A percentile compares a stretch with the other conserved stretches of the same genome.
phyloP scores from a whole-genome alignment of 2,329 filamentous ascomycete species.

The Fusarium bactridioides region DNA sequence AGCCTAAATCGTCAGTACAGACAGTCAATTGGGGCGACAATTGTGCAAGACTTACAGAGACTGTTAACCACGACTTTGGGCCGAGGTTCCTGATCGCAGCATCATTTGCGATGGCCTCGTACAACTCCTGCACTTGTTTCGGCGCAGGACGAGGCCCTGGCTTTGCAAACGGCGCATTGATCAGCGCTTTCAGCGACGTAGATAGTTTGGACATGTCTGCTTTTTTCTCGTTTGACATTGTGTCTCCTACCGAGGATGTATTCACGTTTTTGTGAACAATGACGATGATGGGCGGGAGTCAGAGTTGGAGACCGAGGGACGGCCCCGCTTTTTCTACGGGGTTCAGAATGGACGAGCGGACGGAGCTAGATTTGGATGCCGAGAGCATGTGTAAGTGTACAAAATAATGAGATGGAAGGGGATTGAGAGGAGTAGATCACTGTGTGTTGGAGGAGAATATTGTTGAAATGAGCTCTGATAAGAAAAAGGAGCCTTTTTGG shows the following conservation, averaged over 20 bases:
- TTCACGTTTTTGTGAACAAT: conserved; percentile 21
- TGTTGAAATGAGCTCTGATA: conserved; percentile 25
- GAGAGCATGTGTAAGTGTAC: conserved; percentile 7
- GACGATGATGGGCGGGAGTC: conserved; percentile 19
- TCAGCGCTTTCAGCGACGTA: conserved; percentile 73
- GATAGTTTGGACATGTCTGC: conserved; percentile 76
- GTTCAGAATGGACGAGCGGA: background rate
- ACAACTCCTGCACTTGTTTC: conserved; percentile 68
- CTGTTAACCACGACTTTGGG: conserved; percentile 69
- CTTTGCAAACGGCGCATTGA: conserved; percentile 73
- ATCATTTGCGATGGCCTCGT: conserved; percentile 68
- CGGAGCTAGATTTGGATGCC: conserved; percentile 28
- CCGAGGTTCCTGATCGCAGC: conserved; percentile 70
- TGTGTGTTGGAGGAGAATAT: background rate
- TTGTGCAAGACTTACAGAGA: conserved; percentile 60
- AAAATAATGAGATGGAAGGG: conserved; percentile 15
- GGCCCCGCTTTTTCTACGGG: conserved; percentile 30
- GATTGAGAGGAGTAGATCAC: background rate
- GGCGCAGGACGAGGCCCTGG: conserved; percentile 73
- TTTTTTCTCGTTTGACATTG: conserved; percentile 28
- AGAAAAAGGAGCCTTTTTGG: conserved; percentile 54
- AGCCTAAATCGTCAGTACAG: conserved; percentile 57
- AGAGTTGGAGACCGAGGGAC: conserved; percentile 32
- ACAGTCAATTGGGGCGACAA: fast-evolving
- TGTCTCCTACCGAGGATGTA: conserved; percentile 9